A percentile compares a stretch with the other conserved stretches of the same genome.
Evolutionary conservation across 257 asterid species (phyloP).

Genomic region (Solanum pinnatisectum): DNA sequence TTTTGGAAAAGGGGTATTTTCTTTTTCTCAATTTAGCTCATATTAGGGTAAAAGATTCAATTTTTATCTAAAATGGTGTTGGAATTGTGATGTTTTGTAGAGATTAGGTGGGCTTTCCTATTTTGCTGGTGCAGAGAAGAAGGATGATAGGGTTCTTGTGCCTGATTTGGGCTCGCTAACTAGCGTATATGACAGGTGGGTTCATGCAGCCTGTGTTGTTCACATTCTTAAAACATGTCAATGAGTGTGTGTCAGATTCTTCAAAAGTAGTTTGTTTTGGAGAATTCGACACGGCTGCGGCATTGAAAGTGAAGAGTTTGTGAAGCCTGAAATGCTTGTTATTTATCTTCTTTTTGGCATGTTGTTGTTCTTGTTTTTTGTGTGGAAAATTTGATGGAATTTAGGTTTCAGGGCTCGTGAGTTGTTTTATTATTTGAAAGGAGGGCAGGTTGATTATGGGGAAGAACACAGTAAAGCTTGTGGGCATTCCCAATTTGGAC

Average conservation of each 20-base stretch:
- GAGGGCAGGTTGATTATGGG: conserved; percentile 94
- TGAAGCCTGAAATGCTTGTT: neutral
- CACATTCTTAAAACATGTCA: neutral
- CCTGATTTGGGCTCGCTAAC: conserved; percentile 92
- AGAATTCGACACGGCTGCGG: neutral
- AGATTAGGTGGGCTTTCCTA: conserved; percentile 88
- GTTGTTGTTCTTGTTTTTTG: neutral
- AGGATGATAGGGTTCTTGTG: conserved; percentile 91
- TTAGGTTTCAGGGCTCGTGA: conserved; percentile 76
- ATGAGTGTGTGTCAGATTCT: neutral
- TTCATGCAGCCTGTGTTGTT: neutral
- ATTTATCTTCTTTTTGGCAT: neutral
- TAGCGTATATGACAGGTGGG: conserved; percentile 69
- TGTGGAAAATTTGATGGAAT: conserved; percentile 11
- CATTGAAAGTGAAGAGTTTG: neutral
- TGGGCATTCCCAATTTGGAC: conserved; percentile 79
- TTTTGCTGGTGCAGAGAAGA: conserved; percentile 97
- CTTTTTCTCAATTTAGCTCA: neutral
- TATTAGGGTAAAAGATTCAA: neutral
- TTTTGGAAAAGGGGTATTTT: conserved; percentile 95
- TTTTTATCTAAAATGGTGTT: neutral
- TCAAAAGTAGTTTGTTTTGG: neutral
- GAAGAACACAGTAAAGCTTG: conserved; percentile 91
- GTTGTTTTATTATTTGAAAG: conserved; percentile 88
- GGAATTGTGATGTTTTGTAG: conserved; percentile 14